Base-by-base conservation (phyloP, 768 basidiomycete species). In the Pleurotus giganteus region DNA sequence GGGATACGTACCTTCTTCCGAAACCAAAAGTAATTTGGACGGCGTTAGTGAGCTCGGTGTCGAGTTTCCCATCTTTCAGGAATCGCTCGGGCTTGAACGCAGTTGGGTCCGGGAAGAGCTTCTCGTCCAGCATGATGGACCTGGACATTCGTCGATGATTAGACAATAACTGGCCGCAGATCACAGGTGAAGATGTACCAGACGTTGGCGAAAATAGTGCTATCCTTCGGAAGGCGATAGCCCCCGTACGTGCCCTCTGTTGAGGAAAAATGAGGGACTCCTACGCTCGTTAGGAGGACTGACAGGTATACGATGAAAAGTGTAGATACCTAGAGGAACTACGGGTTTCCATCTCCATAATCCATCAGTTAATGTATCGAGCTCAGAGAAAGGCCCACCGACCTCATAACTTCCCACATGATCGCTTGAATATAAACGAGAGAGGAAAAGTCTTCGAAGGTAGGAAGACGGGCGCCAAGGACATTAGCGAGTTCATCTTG, bases 211-310 rank as follows among this genome's bases (percentile, higher is more conserved):
- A 74, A 64, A 23, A 76, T 66, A 2, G 71, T 60, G 0, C 72
- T 63, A 23, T 66, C 74, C 55, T 76, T 72, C 0, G 78, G 79
- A 39, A 82, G 77, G 31, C 64, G 65, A 54, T 74, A 72, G 19
- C 47, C 47, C 2, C 74, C 69, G 55, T 77, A 81, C 2, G 69
- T 61, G 56, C 81, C 80, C 37, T 81, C 77, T 53, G 68, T 64
- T 7, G 62, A 67, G 6, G 62, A 54, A 31, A 58, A 54, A 41
- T 74, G 73, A 1, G 74, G 69, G 6, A 72, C 60, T 17, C 62
- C 71, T 72, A 29, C 34, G 13, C 4, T 5, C n/a, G 24, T 12
- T 39, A 45, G 9, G 7, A 26, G 7, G 17, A 45, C 12, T 28
- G 15, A 34, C 32, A 8, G 32, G 32, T 7, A 24, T 19, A 45